Evolutionary conservation across 352 stramenopile genomes (phyloP), one percentile per base, ranked within the genome.

Genomic region (Phytophthora crassamura): DNA sequence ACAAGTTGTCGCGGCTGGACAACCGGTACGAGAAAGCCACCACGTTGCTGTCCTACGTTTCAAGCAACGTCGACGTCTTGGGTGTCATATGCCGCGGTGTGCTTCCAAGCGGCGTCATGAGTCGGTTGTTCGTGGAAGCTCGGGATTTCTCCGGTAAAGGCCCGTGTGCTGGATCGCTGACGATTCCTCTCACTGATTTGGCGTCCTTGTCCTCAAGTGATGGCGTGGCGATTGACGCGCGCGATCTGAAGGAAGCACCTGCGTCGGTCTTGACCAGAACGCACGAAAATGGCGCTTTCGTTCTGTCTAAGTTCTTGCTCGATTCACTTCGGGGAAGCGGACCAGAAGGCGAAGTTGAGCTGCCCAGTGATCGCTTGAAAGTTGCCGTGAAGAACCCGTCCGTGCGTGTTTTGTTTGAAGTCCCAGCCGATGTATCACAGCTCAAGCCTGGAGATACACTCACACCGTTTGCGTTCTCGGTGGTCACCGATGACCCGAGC

Each of bases 341-440:
- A 3, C 32, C 42, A 4, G 47, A 49, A 1, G 38, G 63, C 14
- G 49, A 69, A 15, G 30, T 59, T 4, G 54, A 53, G 14, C 46
- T 87, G 6, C 70, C 67, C 3, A 64, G 41, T 35, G 74, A 91
- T 64, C 80, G 82, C 4, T 43, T 91, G 11, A 77, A 82, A 16
- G 70, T 93, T 10, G 74, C 77, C 32, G 74, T 93, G 42, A 82
- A 84, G 43, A 88, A 91, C 48, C 79, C 79, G 5, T 77, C 82
- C 0, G 75, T 80, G 2, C 71, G 78, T 12, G 75, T 93, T 11
- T 50, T 93, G 3, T 84, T 93, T n/a, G 81, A 93, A 61, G 57
- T 90, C 7, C 84, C 82, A 7, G 64, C 57, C 2, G 73, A 88
- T 41, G 16, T 80, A 33, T 77, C 70, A 1, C 43, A 48, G 25